These are phyloP conservation scores for Helicocarpus griseus DNA, from an alignment of 2,329 filamentous ascomycete species.

Conservation along the genomic window DNA sequence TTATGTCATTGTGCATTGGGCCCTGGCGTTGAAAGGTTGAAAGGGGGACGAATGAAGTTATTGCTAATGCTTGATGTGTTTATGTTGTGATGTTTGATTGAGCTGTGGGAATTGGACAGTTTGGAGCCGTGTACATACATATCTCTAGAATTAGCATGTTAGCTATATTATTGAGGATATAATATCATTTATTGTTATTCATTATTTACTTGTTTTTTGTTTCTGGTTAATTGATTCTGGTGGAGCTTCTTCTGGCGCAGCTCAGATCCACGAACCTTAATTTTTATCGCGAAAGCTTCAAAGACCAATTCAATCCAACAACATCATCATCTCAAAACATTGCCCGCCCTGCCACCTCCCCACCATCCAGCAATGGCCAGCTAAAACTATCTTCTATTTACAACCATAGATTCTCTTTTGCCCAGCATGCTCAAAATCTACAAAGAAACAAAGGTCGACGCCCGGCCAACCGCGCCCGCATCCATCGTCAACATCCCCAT, in stretches of 20 bases:
- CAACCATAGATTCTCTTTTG: slow-evolving; percentile 8
- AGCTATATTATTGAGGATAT: background rate
- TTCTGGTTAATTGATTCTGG: background rate
- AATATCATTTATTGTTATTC: background rate
- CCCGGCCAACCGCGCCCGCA: slow-evolving; percentile 61
- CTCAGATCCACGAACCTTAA: background rate
- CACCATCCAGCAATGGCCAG: background rate
- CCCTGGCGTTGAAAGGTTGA: background rate
- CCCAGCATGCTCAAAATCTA: slow-evolving; percentile 60
- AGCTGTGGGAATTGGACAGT: background rate
- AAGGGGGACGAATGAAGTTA: background rate
- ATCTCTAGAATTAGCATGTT: background rate
- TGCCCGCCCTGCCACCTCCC: slow-evolving; percentile 4
- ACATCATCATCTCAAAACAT: background rate
- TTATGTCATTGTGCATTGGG: background rate
- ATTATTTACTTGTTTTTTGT: background rate
- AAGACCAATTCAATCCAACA: background rate
- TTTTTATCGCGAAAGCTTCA: slow-evolving; percentile 1
- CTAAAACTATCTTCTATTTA: background rate
- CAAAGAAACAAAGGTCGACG: slow-evolving; percentile 78
- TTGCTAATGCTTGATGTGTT: background rate
- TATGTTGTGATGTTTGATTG: background rate
- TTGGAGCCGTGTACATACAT: background rate
- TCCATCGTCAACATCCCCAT: slow-evolving; percentile 63
- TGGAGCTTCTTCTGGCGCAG: background rate